These are phyloP conservation scores for Malassezia brasiliensis DNA, from an alignment of 1,284 basidiomycete species.

Conservation along the genomic window DNA sequence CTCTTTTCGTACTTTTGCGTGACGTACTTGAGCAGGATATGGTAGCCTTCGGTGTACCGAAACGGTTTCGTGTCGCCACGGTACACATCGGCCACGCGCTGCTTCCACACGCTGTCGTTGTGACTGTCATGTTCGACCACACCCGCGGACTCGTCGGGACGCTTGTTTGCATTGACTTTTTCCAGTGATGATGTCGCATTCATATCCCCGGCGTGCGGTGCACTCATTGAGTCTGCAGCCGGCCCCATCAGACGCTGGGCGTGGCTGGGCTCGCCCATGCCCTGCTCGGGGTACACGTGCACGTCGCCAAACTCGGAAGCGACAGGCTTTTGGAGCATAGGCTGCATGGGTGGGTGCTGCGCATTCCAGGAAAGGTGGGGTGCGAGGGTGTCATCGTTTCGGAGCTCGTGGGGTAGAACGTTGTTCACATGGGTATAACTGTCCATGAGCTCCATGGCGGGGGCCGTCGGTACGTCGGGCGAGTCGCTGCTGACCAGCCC, in stretches of 20 bases:
- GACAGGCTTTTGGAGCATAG: neutral
- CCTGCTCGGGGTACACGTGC: neutral
- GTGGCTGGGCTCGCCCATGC: neutral
- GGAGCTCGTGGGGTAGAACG: neutral
- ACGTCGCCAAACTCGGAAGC: neutral
- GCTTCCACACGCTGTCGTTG: constrained; percentile 23
- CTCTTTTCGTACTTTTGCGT: constrained; percentile 69
- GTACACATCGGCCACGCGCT: constrained; percentile 41
- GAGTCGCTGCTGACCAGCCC: constrained; percentile 25
- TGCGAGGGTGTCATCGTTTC: neutral
- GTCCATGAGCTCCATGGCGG: constrained; percentile 31
- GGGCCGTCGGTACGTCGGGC: constrained; percentile 27
- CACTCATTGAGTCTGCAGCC: neutral
- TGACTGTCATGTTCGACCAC: neutral
- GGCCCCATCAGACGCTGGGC: neutral
- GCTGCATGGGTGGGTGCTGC: neutral
- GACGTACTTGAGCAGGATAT: constrained; percentile 45
- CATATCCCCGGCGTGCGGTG: too few species aligned
- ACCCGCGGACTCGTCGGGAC: neutral
- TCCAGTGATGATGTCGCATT: neutral
- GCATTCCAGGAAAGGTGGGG: neutral
- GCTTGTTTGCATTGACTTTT: neutral
- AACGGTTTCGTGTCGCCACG: constrained; percentile 35
- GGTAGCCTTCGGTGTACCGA: constrained; percentile 46
- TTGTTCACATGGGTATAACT: constrained; percentile 15